phyloP scores from a whole-genome alignment of 192 early-diverging fungal genomes.

The Podila horticola region DNA sequence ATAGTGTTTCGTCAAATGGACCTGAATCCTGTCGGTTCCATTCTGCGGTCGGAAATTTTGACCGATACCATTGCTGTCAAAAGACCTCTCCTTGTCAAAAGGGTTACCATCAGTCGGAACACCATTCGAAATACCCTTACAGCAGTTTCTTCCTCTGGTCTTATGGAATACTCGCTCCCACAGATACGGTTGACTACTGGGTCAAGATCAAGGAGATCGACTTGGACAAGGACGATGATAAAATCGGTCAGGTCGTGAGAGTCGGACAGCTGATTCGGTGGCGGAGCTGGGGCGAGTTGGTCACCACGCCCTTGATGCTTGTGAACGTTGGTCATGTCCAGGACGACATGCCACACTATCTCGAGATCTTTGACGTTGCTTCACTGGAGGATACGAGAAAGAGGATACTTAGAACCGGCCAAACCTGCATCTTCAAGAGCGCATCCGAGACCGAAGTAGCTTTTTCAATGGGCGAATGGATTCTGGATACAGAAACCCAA shows the following conservation, averaged over 20 bases:
- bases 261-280: conserved; percentile 54
- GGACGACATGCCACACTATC: conserved; percentile 33
- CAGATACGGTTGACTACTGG: conserved; percentile 50
- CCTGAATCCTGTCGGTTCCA: conserved; percentile 51
- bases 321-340: conserved; percentile 50
- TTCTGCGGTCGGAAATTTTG: conserved; percentile 9
- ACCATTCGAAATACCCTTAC: conserved; percentile 55
- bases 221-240: conserved; percentile 24
- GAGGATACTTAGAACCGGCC: background rate
- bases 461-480: conserved; percentile 58
- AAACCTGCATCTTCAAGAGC: conserved; percentile 28
- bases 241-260: conserved; percentile 17
- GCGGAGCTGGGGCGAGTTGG: conserved; percentile 14
- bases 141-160: conserved; percentile 38
- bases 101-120: conserved; percentile 24
- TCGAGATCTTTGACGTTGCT: conserved; percentile 33
- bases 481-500: conserved; percentile 23
- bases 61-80: conserved; percentile 42
- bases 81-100: conserved; percentile 29
- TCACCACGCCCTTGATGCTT: conserved; percentile 50
- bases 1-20: conserved; percentile 40
- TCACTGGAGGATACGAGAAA: conserved; percentile 26
- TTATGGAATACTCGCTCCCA: conserved; percentile 27
- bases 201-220: conserved; percentile 32
- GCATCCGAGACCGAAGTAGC: conserved; percentile 8